phyloP scores from a whole-genome alignment of 805 yeast genomes.

The Suhomyces emberorum region DNA sequence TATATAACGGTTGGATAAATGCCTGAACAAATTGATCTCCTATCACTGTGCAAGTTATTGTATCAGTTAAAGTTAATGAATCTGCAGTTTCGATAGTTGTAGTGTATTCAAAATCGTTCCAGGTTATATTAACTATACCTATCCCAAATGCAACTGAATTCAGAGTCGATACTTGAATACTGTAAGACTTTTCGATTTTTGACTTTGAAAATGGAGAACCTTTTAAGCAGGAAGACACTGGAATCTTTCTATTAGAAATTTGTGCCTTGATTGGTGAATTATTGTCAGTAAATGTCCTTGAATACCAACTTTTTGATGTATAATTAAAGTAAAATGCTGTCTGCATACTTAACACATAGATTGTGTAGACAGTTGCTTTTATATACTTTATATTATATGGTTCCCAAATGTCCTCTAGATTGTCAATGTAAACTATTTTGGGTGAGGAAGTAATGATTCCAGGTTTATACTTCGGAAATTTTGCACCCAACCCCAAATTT shows the following conservation, averaged over 20 bases:
- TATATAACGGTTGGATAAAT: slow-evolving; percentile 9
- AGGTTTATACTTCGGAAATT: no score
- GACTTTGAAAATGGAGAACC: slow-evolving; percentile 2
- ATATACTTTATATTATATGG: no score
- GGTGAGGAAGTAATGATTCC: no score
- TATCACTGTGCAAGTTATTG: slow-evolving; percentile 3
- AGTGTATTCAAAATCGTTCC: neutral
- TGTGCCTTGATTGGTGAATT: neutral
- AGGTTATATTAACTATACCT: neutral
- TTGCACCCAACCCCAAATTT: no score
- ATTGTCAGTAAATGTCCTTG: neutral
- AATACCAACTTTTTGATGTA: no score
- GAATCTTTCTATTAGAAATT: slow-evolving; percentile 1
- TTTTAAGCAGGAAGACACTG: slow-evolving; percentile 9
- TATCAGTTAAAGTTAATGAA: slow-evolving; percentile 1
- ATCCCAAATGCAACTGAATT: neutral
- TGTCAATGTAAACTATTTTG: no score
- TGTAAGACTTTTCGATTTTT: slow-evolving; percentile 1
- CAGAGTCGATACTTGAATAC: neutral
- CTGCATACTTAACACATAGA: no score
- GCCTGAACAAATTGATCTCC: slow-evolving; percentile 6
- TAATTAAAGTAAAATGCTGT: slow-evolving; percentile 4
- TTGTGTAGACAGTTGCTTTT: no score
- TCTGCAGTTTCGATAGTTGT: neutral
- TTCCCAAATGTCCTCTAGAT: no score